Evolutionary conservation across 352 stramenopile species (phyloP), one percentile per base, ranked within the genome.

Genomic region (Thraustotheca clavata): DNA sequence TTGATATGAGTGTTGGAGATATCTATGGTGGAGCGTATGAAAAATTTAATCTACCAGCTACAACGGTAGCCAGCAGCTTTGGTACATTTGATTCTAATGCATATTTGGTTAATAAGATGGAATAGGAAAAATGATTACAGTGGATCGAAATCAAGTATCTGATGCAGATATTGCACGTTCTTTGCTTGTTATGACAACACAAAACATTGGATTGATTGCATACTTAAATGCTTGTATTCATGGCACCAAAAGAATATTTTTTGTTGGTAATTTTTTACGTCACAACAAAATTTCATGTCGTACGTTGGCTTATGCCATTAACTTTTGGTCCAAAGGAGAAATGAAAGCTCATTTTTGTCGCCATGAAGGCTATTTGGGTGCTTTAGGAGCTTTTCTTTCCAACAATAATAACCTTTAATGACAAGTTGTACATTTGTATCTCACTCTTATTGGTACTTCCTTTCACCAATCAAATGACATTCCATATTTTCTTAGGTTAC

Each of bases 111-210:
- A 26, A 46, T 35, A 2, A 16, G 26, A 24, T 9, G 43, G 24
- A 11, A 49, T 68, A 62, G 48, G 83, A 18, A 87, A 88, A 69
- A 91, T 93, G 83, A 94, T 93, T 40, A 80, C 80, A 22, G 68
- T 70, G 16, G 65, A 74, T 12, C 80, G 80, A 4, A 74, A 86
- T 38, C 70, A 61, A 47, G 83, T 99, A 33, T 90, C 83, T 40
- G 91, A 98, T 67, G 93, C 97, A 49, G 96, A 99, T 76, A 74
- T 99, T 46, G 95, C 95, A 22, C 86, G 95, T 43, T 94, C 96
- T 36, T 72, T 99, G 41, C 79, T 99, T 22, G 83, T 99, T 33
- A 99, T 99, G 96, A 96, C 99, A 35, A 99, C 97, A 26, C 98
- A 99, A 69, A 99, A 99, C 68, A 95, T 95, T 68, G 83, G 83